Evolutionary conservation across 768 basidiomycete species (phyloP).

Genomic region (Boletus speciosus): DNA sequence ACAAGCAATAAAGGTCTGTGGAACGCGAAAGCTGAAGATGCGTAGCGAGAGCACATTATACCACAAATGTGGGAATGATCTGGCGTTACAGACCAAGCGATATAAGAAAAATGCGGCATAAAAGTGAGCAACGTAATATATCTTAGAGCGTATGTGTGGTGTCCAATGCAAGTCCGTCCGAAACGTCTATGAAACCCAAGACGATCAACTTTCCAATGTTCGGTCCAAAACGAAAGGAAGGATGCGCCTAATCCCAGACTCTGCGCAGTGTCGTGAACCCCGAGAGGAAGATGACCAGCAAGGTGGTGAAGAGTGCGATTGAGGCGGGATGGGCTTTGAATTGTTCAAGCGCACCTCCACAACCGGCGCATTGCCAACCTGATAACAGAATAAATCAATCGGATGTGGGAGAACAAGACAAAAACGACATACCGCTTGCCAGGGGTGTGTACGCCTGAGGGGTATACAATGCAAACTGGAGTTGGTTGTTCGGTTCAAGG

Average conservation of each 20-base stretch:
- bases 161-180: conserved; percentile 28
- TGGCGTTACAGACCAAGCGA: conserved; percentile 12
- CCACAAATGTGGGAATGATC: conserved; percentile 13
- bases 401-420: background rate
- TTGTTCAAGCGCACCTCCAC: conserved; percentile 30
- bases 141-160: conserved; percentile 27
- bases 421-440: conserved; percentile 35
- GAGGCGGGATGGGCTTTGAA: conserved; percentile 31
- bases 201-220: conserved; percentile 1
- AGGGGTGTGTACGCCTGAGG: conserved; percentile 55
- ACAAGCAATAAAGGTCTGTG: conserved; percentile 5
- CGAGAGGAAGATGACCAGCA: conserved; percentile 31
- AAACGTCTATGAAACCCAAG: conserved; percentile 25
- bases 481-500: conserved; percentile 49
- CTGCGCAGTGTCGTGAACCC: conserved; percentile 35
- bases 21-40: conserved; percentile 2
- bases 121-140: conserved; percentile 22
- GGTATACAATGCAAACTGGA: conserved; percentile 61
- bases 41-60: conserved; percentile 21
- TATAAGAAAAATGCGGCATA: conserved; percentile 22
- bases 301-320: conserved; percentile 31
- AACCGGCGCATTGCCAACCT: conserved; percentile 32
- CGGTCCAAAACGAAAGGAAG: background rate
- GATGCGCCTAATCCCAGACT: conserved; percentile 22
- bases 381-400: background rate